Evolutionary conservation across 371 early-diverging fungal genomes (phyloP), one percentile per base, ranked within the genome.

Genomic region (Apophysomyces sp.): DNA sequence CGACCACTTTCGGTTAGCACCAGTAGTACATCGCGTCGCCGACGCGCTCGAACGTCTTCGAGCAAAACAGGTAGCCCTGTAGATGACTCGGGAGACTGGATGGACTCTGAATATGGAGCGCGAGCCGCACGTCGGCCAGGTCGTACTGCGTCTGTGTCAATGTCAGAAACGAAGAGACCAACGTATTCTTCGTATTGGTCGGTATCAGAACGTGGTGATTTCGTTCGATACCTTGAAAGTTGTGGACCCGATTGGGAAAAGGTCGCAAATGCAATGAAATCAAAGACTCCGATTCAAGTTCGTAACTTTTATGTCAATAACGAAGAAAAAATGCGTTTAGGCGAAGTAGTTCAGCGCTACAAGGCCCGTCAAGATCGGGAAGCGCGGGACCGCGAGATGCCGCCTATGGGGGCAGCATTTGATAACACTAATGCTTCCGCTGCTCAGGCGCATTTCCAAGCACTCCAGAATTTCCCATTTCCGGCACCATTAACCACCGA

Each of bases 181-280:
- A 71, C 77, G 0, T 86, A 84, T 65, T 91, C 92, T 5, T 94
- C 96, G 0, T 94, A 94, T 59, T 96, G 96, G 96, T 89, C 94
- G 5, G 85, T 88, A 6, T 82, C 84, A 4, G 96, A 96, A 66
- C 85, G 87, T 28, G 74, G 77, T 13, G 89, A 89, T 44, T 96
- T 95, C 62, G 54, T 77, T 27, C 77, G 81, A 7, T 86, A 82
- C 30, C 57, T 93, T 28, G 77, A 74, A 30, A 62, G 74, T 54
- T 80, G 86, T 63, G 95, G 95, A 3, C 74, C 81, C 57, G 85
- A 94, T 67, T 96, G 93, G 92, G 91, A 88, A 4, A 76, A 75
- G 31, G 78, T 96, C 26, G 86, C 96, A 0, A 82, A 74, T 55
- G 79, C 78, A 1, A 80, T 96, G 66, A 87, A 87, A 31, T 73